Base-by-base conservation (phyloP, 2,329 filamentous ascomycete genomes). In the Metarhizium album region DNA sequence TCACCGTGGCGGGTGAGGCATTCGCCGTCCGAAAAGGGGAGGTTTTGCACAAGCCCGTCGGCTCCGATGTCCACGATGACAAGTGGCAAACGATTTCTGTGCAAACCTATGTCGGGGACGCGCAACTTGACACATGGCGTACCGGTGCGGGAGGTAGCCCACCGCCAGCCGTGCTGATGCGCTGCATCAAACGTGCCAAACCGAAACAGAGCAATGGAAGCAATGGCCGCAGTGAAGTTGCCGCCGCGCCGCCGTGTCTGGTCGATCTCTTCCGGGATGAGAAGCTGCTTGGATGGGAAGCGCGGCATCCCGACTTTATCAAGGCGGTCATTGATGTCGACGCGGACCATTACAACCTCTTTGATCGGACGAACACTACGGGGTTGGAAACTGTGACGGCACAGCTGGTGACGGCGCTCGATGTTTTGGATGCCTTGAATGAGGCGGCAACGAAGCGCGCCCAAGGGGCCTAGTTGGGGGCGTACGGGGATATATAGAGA, bases 251-350 rank as follows among this genome's bases (percentile, higher is more conserved):
- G 22, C 51, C 54, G 2, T 60, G 53, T 35, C 49, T 59, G 9
- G 55, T 64, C 20, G 62, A 64, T 49, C n/a, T 59, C 31, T 54
- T 53, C 48, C 60, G 62, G 24, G 45, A 55, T 16, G 57, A 64
- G 53, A 52, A 35, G 2, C 51, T 64, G 18, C 57, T 64, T 8
- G 62, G 62, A 24, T 64, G 62, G 62, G 53, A 59, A 46, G 62
- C 53, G n/a, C 54, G 52, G 11, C 53, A 59, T 35, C 55, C 58
- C 1, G 58, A 59, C 45, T 64, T 63, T 37, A 61, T 64, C 57
- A 60, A 56, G 52, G 60, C 60, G 2, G 54, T 58, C 6, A 52
- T 62, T 48, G 62, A 64, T 29, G 56, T 61, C 13, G 55, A 62
- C 24, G 54, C 60, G 8, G 47, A 61, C 22, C 62, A 64, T 49